Conservation (phyloP, 306 rosid genomes). For the Gillenia trifoliata region DNA sequence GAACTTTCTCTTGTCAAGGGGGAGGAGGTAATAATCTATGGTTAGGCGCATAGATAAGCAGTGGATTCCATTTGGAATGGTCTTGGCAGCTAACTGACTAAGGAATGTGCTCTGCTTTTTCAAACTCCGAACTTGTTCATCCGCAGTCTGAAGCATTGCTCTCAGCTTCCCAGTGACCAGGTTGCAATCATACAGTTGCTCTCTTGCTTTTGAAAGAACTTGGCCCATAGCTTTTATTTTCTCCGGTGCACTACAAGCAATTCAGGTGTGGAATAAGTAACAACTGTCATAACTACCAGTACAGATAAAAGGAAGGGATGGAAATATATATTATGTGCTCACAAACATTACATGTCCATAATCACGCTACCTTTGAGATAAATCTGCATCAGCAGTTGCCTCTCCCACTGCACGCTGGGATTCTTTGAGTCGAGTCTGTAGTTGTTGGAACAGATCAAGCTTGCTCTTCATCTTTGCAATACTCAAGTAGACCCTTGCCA, state of each 20-base stretch:
- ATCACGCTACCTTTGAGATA: slow-evolving; percentile 56
- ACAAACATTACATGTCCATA: slow-evolving; percentile 11
- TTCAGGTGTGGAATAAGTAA: slow-evolving; percentile 18
- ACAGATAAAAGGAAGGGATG: slow-evolving; percentile 1
- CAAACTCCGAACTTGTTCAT: slow-evolving; percentile 80
- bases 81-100: slow-evolving; percentile 92
- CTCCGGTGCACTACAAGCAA: slow-evolving; percentile 58
- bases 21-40: slow-evolving; percentile 81
- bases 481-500: slow-evolving; percentile 88
- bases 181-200: slow-evolving; percentile 79
- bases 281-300: slow-evolving; percentile 9
- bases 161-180: slow-evolving; percentile 73
- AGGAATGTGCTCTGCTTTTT: slow-evolving; percentile 91
- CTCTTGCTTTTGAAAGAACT: slow-evolving; percentile 70
- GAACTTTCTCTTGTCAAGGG: slow-evolving; percentile 69
- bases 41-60: slow-evolving; percentile 92
- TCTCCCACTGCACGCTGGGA: slow-evolving; percentile 76
- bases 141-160: slow-evolving; percentile 92
- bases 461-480: slow-evolving; percentile 67
- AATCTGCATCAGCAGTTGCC: slow-evolving; percentile 57
- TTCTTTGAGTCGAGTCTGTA: slow-evolving; percentile 54
- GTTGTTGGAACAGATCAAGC: slow-evolving; percentile 47
- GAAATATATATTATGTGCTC: neutral
- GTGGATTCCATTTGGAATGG: slow-evolving; percentile 85
- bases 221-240: slow-evolving; percentile 70